Percentiles rank a stretch among this genome's conserved stretches.
Conservation (phyloP, 345 rosid genomes). For the Chamaenerion angustifolium region DNA sequence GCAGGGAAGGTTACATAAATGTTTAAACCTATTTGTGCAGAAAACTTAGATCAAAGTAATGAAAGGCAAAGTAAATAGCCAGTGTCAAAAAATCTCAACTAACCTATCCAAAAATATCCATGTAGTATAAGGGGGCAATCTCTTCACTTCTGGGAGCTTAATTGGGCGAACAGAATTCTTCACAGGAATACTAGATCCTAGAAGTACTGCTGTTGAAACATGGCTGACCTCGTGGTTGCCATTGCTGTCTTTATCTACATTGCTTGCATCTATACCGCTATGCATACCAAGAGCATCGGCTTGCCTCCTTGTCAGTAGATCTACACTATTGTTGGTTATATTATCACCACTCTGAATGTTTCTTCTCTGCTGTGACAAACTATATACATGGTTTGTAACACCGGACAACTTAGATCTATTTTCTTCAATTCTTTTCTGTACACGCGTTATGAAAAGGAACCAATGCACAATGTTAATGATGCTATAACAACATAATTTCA, state of each 20-base stretch:
- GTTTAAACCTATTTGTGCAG: no score
- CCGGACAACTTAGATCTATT: slow-evolving; percentile 48
- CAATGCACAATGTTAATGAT: not conserved
- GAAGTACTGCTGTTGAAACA: slow-evolving; percentile 41
- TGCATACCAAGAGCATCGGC: slow-evolving; percentile 51
- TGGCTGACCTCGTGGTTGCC: slow-evolving; percentile 44
- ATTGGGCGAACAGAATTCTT: slow-evolving; percentile 64
- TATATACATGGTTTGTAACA: slow-evolving; percentile 38
- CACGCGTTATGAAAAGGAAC: slow-evolving; percentile 2
- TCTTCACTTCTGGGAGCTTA: slow-evolving; percentile 66
- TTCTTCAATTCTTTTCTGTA: slow-evolving; percentile 71
- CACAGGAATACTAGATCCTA: slow-evolving; percentile 66
- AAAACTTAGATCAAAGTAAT: not conserved
- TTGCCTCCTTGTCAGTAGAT: slow-evolving; percentile 71
- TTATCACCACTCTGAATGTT: slow-evolving; percentile 16
- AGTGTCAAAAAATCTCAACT: slow-evolving; percentile 8
- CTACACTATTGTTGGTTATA: slow-evolving; percentile 18
- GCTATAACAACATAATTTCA: slow-evolving; percentile 6
- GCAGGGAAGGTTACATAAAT: no score
- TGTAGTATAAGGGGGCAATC: slow-evolving; percentile 85
- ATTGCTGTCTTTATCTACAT: slow-evolving; percentile 39
- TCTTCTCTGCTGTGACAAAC: slow-evolving; percentile 43
- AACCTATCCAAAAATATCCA: slow-evolving; percentile 96
- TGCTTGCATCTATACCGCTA: slow-evolving; percentile 35
- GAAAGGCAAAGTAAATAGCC: not conserved